Evolutionary conservation across 2,329 filamentous ascomycete species (phyloP).

Genomic region (Chaetomium globosum): DNA sequence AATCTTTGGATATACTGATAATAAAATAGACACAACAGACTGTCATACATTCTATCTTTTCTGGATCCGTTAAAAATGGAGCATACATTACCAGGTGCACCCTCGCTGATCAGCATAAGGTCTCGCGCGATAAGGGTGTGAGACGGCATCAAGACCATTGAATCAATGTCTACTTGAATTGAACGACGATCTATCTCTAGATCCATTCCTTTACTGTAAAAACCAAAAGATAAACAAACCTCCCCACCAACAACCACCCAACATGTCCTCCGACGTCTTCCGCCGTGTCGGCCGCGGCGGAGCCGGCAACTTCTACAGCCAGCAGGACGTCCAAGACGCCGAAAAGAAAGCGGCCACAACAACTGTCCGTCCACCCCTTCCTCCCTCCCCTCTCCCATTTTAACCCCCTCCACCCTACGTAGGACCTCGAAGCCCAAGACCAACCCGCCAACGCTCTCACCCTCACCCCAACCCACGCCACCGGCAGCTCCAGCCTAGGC

Average conservation of each 20-base stretch:
- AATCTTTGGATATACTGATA: neutral
- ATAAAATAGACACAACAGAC: neutral
- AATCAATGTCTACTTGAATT: neutral
- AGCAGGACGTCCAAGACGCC: conserved; percentile 54
- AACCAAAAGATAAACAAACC: neutral
- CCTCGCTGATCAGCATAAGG: conserved; percentile 15
- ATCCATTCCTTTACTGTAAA: neutral
- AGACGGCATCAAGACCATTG: neutral
- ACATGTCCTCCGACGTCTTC: conserved; percentile 49
- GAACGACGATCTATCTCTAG: neutral
- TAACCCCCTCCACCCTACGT: neutral
- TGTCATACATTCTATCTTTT: neutral
- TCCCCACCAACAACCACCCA: neutral
- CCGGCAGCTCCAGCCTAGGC: conserved; percentile 18
- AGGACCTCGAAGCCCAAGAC: conserved; percentile 42
- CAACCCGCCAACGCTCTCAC: conserved; percentile 15
- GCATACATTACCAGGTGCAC: conserved; percentile 12
- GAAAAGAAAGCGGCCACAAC: conserved; percentile 36
- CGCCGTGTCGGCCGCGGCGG: conserved; percentile 62
- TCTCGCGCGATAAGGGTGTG: conserved; percentile 16
- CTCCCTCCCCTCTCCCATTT: neutral
- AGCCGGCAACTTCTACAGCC: conserved; percentile 63
- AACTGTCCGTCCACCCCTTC: conserved; percentile 7
- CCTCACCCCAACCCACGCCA: conserved; percentile 15
- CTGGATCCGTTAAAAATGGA: neutral